These are phyloP conservation scores for Aspergillus aculeatinus DNA, from an alignment of 2,329 filamentous ascomycete genomes.

Conservation along the genomic window DNA sequence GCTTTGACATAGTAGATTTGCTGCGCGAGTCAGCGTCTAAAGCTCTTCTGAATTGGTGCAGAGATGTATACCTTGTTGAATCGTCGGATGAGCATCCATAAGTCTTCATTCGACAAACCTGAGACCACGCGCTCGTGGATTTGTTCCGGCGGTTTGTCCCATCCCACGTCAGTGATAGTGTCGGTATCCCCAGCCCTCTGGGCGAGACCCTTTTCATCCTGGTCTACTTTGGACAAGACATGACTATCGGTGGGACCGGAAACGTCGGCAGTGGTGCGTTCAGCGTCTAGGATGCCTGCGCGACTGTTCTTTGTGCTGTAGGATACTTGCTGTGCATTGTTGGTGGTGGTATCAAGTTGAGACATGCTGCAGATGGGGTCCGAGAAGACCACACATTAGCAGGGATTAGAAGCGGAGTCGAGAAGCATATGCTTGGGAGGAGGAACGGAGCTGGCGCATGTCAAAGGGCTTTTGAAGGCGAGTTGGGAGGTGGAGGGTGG, in stretches of 20 bases:
- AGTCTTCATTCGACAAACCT: constrained; percentile 60
- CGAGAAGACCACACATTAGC: neutral
- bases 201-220: constrained; percentile 20
- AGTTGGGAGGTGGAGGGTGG: neutral
- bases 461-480: neutral
- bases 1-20: constrained; percentile 72
- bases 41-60: neutral
- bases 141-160: constrained; percentile 10
- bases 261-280: constrained; percentile 3
- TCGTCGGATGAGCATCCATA: constrained; percentile 69
- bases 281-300: constrained; percentile 2
- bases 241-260: constrained; percentile 19
- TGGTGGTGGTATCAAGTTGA: neutral
- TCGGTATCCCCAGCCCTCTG: constrained; percentile 16
- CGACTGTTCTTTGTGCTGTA: constrained; percentile 6
- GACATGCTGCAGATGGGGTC: neutral
- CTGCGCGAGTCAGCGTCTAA: constrained; percentile 36
- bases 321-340: neutral
- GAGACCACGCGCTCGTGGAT: constrained; percentile 15
- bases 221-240: constrained; percentile 15
- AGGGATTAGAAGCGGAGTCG: no score
- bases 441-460: neutral
- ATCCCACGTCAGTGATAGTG: constrained; percentile 16
- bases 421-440: neutral
- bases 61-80: constrained; percentile 64